Conservation (phyloP, 2,329 filamentous ascomycete species). For the Trichothecium sympodiale region DNA sequence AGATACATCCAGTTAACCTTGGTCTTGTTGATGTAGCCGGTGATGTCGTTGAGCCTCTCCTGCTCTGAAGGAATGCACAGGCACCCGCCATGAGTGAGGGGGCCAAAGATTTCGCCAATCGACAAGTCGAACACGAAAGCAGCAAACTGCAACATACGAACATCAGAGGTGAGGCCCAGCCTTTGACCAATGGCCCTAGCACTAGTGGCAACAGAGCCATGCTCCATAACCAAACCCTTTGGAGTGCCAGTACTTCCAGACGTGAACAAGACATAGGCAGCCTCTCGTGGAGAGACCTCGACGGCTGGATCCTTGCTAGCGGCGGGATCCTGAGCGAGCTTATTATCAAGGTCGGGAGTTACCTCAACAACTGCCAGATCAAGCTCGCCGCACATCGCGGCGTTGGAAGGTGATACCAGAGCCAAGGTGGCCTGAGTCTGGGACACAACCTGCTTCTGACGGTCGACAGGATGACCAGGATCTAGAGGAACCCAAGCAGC, state of each 20-base stretch:
- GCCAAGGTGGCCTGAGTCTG: slow-evolving; percentile 2
- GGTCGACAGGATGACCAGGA: slow-evolving; percentile 1
- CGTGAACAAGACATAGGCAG: slow-evolving; percentile 26
- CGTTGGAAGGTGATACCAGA: background rate
- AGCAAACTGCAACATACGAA: slow-evolving; percentile 4
- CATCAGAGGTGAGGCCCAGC: background rate
- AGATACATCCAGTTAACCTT: slow-evolving; percentile 1
- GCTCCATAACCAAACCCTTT: slow-evolving; percentile 36
- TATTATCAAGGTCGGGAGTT: background rate
- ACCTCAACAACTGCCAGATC: background rate
- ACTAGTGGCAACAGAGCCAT: background rate
- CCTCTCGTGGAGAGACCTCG: background rate
- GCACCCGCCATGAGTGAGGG: background rate
- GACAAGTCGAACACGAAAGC: slow-evolving; percentile 1
- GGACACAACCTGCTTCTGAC: background rate
- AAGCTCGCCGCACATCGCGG: background rate
- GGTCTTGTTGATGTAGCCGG: background rate
- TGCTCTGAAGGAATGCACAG: slow-evolving; percentile 1
- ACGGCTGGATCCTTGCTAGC: background rate
- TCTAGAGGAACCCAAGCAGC: slow-evolving; percentile 5
- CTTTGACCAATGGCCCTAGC: background rate
- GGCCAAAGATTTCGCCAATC: slow-evolving; percentile 1
- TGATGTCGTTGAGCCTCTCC: background rate
- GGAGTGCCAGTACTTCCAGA: slow-evolving; percentile 48
- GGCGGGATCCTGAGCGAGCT: background rate